phyloP scores from a whole-genome alignment of 257 asterid genomes.

The Perilla frutescens region DNA sequence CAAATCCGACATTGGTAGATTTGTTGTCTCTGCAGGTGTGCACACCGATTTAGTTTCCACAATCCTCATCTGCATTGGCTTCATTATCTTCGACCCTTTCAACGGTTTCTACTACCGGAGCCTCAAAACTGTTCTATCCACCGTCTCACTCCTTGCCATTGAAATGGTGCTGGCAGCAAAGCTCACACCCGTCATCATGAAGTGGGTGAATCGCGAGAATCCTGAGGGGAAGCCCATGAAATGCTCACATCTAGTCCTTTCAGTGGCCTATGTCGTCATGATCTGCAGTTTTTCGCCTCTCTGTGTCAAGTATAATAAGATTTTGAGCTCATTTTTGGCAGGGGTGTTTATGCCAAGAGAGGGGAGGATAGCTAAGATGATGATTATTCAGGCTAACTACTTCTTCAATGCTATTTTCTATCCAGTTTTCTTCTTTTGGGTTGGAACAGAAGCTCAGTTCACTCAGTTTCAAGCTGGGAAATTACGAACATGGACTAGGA shows the following conservation, averaged over 20 bases:
- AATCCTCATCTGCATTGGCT: constrained; percentile 64
- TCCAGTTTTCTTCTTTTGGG: constrained; percentile 93
- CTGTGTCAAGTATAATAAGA: constrained; percentile 50
- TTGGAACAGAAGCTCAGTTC: constrained; percentile 64
- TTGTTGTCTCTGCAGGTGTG: constrained; percentile 75
- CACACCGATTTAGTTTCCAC: constrained; percentile 71
- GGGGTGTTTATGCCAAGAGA: constrained; percentile 93
- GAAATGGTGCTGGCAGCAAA: constrained; percentile 63
- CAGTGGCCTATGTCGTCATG: constrained; percentile 67
- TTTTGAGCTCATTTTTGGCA: constrained; percentile 79
- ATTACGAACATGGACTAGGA: constrained; percentile 50
- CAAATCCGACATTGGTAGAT: constrained; percentile 85
- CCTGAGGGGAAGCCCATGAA: constrained; percentile 94
- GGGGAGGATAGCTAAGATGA: constrained; percentile 84
- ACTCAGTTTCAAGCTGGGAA: constrained; percentile 42
- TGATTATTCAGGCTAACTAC: constrained; percentile 73
- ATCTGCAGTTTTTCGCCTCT: constrained; percentile 68
- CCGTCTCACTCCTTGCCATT: constrained; percentile 48
- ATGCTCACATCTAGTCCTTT: constrained; percentile 76
- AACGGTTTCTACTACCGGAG: constrained; percentile 41
- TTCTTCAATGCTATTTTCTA: constrained; percentile 67
- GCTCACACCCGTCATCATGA: constrained; percentile 67
- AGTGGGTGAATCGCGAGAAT: constrained; percentile 89
- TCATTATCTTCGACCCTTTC: constrained; percentile 61
- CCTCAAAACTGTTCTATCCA: constrained; percentile 15